Base-by-base conservation (phyloP, 1,139 yeast genomes). In the Yamadazyma buinensis region DNA sequence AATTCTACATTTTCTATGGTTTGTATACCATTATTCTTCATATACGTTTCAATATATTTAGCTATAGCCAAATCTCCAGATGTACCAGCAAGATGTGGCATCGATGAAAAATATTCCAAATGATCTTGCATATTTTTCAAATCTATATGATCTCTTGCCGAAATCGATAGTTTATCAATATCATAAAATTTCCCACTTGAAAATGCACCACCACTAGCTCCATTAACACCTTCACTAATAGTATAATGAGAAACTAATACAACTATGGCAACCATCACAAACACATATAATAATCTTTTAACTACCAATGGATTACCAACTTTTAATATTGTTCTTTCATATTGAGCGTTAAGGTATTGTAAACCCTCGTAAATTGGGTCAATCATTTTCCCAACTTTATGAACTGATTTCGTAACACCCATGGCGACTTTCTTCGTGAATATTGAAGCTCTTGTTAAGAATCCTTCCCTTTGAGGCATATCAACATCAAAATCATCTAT, bases 41-140 rank as follows among this genome's bases (percentile, higher is more conserved):
- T 77, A 38, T 74, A 72, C 11, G 71, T 67, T 42, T 75, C 69
- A 15, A 90, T 67, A 54, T 82, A 87, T 40, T 72, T 67, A 1
- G 87, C 81, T 24, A 87, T 59, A 0, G 87, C 71, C 40, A 77
- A 57, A 53, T 88, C 97, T 13, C 95, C 97, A 14, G 76, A 75
- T 2, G 97, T 81, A 2, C 97, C 97, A 0, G 96, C 80, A 42
- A 80, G 59, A 54, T 88, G 97, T 1, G 95, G 88, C 77, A 88
- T 77, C 2, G 87, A 77, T 12, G 92, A 77, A 25, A 92, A 55
- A 51, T 87, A 88, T 49, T 86, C 85, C 44, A 85, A 55, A 40
- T 82, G 78, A 38, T 78, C 84, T 49, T 80, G 80, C 62, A 92
- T 69, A 25, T 71, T 55, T n/a, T 72, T 70, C 5, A 69, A 55